Evolutionary conservation across 495 filamentous ascomycete genomes (phyloP).

Genomic region (Chaetomidium leptoderma): DNA sequence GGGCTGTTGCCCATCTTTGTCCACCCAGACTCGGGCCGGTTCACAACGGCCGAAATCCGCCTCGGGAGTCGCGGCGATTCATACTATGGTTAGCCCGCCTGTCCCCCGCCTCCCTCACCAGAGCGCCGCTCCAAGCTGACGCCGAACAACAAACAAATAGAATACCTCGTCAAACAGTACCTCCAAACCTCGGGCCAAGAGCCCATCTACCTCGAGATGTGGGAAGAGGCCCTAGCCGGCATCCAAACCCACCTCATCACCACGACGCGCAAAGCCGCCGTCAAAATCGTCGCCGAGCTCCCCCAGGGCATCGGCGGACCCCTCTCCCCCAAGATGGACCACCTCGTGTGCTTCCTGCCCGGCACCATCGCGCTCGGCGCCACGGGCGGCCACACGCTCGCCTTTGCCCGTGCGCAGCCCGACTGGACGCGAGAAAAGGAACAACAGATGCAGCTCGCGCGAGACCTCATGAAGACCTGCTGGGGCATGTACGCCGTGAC

Average conservation of each 20-base stretch:
- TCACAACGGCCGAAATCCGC: constrained; percentile 79
- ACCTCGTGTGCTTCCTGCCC: constrained; percentile 94
- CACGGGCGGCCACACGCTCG: constrained; percentile 70
- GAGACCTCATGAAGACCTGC: constrained; percentile 90
- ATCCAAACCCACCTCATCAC: constrained; percentile 87
- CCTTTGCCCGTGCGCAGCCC: constrained; percentile 63
- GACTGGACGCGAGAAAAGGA: constrained; percentile 74
- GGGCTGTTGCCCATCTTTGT: constrained; percentile 90
- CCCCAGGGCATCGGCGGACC: constrained; percentile 63
- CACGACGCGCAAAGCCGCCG: constrained; percentile 70
- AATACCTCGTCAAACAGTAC: constrained; percentile 96
- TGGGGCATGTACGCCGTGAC: constrained; percentile 92
- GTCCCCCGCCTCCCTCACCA: neutral
- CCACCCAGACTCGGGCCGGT: constrained; percentile 66
- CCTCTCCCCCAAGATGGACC: constrained; percentile 90
- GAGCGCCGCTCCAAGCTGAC: neutral
- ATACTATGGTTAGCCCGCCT: constrained; percentile 56
- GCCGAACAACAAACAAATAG: constrained; percentile 24
- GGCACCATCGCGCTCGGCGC: constrained; percentile 87
- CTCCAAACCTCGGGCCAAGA: constrained; percentile 84
- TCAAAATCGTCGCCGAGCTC: constrained; percentile 83
- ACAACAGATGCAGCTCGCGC: constrained; percentile 77
- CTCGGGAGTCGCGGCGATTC: constrained; percentile 90
- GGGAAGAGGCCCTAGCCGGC: constrained; percentile 76
- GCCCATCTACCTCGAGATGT: constrained; percentile 82